Base-by-base conservation (phyloP, 2,329 filamentous ascomycete species). In the Monilinia fructigena region DNA sequence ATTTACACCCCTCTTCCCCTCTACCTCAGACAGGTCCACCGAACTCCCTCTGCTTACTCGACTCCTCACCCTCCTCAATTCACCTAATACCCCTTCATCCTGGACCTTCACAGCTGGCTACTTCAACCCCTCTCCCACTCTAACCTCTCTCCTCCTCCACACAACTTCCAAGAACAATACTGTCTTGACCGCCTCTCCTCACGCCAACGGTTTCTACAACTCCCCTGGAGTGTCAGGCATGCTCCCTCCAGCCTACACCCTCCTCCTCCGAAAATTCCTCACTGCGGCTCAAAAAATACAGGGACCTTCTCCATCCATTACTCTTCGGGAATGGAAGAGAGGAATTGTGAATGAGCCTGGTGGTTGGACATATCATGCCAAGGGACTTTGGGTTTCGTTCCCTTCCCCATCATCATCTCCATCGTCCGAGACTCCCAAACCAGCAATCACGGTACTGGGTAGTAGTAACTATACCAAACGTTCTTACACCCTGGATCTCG, bases 21-120 rank as follows among this genome's bases (percentile, higher is more conserved):
- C 89, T 0, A 83, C 83, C 47, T 89, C 89, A 0, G 88, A 96
- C 72, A 86, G 86, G 0, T 97, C 94, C 0, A 98, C 94, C 16
- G 95, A 99, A 77, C 88, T 95, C 16, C 92, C 92, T 0, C 89
- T 90, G 20, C 81, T 99, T 23, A 92, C 87, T 0, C 85, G 85
- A 55, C 85, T 98, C 50, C 83, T 98, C 4, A 84, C 84, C 54
- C 85, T 85, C 0, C 83, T 97, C 4, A 83, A 89, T 0, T 79
- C 78, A 0, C 84, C 89, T 0, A 79, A 83, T 7, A 90, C 92
- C 12, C 83, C 86, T 45, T 91, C 90, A 0, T 89, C 87, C 18
- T 99, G 95, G 95, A 95, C 92, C 0, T 98, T 99, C 77, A 98
- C 95, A 0, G 95, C 95, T 0, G 95, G 95, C 63, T 99, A 99